Evolutionary conservation across 2,329 filamentous ascomycete species (phyloP).

Genomic region (Aspergillus latus): DNA sequence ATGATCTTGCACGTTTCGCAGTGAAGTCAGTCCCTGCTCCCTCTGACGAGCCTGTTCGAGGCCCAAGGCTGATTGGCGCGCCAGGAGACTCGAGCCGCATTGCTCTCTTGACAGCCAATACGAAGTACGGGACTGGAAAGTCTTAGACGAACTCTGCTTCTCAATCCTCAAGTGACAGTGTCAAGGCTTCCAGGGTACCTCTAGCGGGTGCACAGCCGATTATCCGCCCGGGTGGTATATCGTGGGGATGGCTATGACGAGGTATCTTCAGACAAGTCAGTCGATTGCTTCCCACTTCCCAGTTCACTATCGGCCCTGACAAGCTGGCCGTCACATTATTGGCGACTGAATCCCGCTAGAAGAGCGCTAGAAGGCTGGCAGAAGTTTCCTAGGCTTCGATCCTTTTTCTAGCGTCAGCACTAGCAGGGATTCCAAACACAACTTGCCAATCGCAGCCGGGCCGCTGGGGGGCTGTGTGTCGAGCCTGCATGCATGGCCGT

Average conservation of each 20-base stretch:
- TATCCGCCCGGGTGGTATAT: constrained; percentile 16
- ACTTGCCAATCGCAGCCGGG: constrained; percentile 16
- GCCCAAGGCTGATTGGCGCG: not conserved
- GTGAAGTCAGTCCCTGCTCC: not conserved
- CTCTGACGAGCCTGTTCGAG: not conserved
- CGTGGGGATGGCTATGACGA: not conserved
- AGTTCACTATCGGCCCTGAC: not conserved
- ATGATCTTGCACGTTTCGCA: constrained; percentile 9
- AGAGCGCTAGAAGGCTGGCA: constrained; percentile 22
- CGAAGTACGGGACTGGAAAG: no score
- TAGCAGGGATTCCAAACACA: constrained; percentile 22
- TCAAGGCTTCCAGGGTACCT: not conserved
- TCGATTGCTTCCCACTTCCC: not conserved
- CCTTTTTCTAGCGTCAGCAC: constrained; percentile 25
- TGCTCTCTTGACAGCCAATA: not conserved
- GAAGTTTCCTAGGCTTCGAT: constrained; percentile 24
- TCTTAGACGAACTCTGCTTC: no score
- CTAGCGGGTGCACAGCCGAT: not conserved
- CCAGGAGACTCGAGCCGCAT: not conserved
- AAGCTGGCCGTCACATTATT: not conserved
- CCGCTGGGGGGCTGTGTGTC: constrained; percentile 21
- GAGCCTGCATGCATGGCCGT: constrained; percentile 16
- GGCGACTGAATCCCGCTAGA: constrained; percentile 3
- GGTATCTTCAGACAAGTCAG: not conserved
- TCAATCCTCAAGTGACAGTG: no score